Base-by-base conservation (phyloP, 2,329 filamentous ascomycete species). In the Trichoderma oligosporum region DNA sequence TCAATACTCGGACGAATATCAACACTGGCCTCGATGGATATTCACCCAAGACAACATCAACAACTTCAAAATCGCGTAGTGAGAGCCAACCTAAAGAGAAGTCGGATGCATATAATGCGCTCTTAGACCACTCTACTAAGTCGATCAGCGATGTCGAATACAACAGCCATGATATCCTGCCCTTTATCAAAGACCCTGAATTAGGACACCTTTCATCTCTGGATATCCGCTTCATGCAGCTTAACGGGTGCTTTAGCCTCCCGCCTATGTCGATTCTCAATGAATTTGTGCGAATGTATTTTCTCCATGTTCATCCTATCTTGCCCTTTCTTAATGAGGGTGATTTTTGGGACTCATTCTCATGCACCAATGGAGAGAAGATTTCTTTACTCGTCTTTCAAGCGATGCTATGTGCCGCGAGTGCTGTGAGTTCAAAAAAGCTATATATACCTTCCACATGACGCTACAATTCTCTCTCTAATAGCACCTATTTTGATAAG, bases 331-430 rank as follows among this genome's bases (percentile, higher is more conserved):
- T 66, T 11, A 58, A 64, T 12, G 64, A 65, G 41, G 52, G 52
- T 8, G 55, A 63, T 5, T 64, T 65, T 36, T 63, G 61, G 61
- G 46, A 42, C 4, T 56, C 57, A n/a, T 64, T 73, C 24, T 22
- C 44, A n/a, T 24, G 25, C 24, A 42, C 36, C 6, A 53, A n/a
- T 8, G 29, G 22, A 16, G 46, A 41, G 3, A 36, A 38, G 6
- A 27, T 63, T 3, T 39, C 59, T 3, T 36, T 64, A 2, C 33
- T 60, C n/a, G 36, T 64, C 4, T 33, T 64, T 12, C 62, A 63
- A 22, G 57, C 61, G 9, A 62, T 64, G 45, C 25, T 64, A 11
- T 64, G 63, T 38, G 46, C 58, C 25, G 46, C 62, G n/a, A 62
- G 57, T 51, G 51, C 60, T 2, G 62, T 64, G 38, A 57, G 61